phyloP scores from a whole-genome alignment of 306 rosid genomes.

The Boehmeria nivea region DNA sequence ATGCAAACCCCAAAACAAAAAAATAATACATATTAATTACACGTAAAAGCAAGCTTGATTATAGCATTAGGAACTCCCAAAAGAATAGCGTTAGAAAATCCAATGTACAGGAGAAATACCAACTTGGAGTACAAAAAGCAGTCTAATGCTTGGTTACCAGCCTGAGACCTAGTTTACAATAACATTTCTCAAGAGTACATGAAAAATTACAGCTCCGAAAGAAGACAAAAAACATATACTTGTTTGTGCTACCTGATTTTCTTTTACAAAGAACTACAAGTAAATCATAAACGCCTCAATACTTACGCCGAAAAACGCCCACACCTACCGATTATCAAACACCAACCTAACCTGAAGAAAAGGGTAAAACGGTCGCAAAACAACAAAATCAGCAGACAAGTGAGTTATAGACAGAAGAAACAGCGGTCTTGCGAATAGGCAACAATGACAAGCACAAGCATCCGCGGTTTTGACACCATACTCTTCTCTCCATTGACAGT shows the following conservation, averaged over 20 bases:
- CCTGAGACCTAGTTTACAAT: neutral
- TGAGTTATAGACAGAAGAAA: slow-evolving; percentile 18
- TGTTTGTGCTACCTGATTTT: slow-evolving; percentile 19
- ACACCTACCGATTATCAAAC: slow-evolving; percentile 34
- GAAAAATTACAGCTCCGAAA: neutral
- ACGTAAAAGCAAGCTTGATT: too few relatives aligned
- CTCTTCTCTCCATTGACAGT: too few relatives aligned
- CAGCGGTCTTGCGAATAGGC: slow-evolving; percentile 17
- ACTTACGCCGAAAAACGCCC: slow-evolving; percentile 10
- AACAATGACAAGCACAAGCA: too few relatives aligned
- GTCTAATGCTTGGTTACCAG: neutral
- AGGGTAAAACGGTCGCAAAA: slow-evolving; percentile 34
- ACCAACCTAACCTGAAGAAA: too few relatives aligned
- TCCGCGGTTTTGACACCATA: too few relatives aligned
- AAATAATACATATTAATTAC: too few relatives aligned
- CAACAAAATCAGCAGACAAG: slow-evolving; percentile 30
- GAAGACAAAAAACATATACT: slow-evolving; percentile 6
- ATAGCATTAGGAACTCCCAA: too few relatives aligned
- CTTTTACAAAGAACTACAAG: slow-evolving; percentile 44
- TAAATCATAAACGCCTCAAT: slow-evolving; percentile 21
- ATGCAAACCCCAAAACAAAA: too few relatives aligned
- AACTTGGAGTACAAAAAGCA: neutral
- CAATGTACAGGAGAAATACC: too few relatives aligned
- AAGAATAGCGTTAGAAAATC: too few relatives aligned
- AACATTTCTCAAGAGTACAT: neutral